phyloP scores from a whole-genome alignment of 345 rosid species.

The Boechera retrofracta region DNA sequence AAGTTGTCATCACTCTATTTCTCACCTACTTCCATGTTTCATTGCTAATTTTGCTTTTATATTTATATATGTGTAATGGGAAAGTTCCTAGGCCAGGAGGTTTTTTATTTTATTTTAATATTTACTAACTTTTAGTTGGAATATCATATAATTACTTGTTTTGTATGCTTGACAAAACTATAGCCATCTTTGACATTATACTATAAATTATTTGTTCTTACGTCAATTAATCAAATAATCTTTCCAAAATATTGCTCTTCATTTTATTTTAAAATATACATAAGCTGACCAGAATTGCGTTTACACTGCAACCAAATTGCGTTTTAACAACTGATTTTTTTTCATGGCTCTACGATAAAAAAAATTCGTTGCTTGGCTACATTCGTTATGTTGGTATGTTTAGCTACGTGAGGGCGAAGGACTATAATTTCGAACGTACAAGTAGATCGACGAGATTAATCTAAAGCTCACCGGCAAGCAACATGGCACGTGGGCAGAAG shows the following conservation, averaged over 20 bases:
- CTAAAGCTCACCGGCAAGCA: slow-evolving; percentile 34
- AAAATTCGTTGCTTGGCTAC: background rate
- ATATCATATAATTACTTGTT: slow-evolving; percentile 2
- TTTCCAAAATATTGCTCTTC: background rate
- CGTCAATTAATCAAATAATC: slow-evolving; percentile 22
- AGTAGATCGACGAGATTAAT: background rate
- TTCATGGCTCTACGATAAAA: background rate
- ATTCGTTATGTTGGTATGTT: background rate
- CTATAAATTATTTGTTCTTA: slow-evolving; percentile 5
- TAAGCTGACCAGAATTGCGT: background rate
- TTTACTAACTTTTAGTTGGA: background rate
- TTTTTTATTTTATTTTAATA: background rate
- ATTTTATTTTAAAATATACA: background rate
- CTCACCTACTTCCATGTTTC: slow-evolving; percentile 39
- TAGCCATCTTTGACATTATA: slow-evolving; percentile 39
- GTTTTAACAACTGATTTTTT: background rate
- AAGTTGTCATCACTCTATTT: slow-evolving; percentile 37
- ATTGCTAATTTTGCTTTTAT: slow-evolving; percentile 22
- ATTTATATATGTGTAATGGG: slow-evolving; percentile 32
- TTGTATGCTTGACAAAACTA: slow-evolving; percentile 2
- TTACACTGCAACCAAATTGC: too few relatives aligned
- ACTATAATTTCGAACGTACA: background rate
- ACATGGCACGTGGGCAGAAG: slow-evolving; percentile 40
- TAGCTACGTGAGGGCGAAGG: background rate
- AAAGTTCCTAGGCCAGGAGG: slow-evolving; percentile 36